Base-by-base conservation (phyloP, 208 protist species). In the Leishmania braziliensis region DNA sequence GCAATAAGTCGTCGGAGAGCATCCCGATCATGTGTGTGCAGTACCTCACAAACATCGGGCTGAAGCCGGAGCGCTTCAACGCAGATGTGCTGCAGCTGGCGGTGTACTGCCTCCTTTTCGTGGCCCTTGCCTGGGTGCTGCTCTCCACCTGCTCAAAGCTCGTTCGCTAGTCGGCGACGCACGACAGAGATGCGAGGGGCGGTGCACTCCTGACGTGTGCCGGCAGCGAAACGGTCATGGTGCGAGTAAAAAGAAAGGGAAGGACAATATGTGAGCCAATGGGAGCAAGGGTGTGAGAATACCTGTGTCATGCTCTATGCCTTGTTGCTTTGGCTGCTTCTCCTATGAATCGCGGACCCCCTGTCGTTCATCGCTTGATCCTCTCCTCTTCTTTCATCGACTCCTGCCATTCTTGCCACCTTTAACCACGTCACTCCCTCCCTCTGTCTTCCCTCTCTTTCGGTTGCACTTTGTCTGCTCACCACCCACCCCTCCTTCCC, bases 21-120 rank as follows among this genome's bases (percentile, higher is more conserved):
- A 95, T 97, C 51, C 88, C 91, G 0, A 95, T 98, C 74, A 85
- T 94, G 88, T 98, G 95, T 66, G 84, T 87, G 62, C 94, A 97
- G 88, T 98, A 98, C 84, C 85, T 97, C 33, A 80, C 88, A 46
- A 98, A 98, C 79, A 86, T 96, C 29, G 94, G 95, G 0, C 81
- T 98, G 54, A 78, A 91, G 72, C 85, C 93, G 23, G 63, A 60
- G n/a, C 91, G 91, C 23, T 96, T 97, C 75, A 90, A 78, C 69
- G 78, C 58, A 3, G 95, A 98, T 83, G 88, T 98, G n/a, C 92
- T 90, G 78, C 90, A 92, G 83, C 88, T 98, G 8, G 84, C 78
- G 2, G 77, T 94, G 48, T 94, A 92, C 75, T 91, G 86, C 77
- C 79, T 94, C 48, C 62, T 88, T n/a, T 86, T 94, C 12, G 78